Evolutionary conservation across 2,329 filamentous ascomycete genomes (phyloP), one percentile per base, ranked within the genome.

Genomic region (Herpomyces periplanetae): DNA sequence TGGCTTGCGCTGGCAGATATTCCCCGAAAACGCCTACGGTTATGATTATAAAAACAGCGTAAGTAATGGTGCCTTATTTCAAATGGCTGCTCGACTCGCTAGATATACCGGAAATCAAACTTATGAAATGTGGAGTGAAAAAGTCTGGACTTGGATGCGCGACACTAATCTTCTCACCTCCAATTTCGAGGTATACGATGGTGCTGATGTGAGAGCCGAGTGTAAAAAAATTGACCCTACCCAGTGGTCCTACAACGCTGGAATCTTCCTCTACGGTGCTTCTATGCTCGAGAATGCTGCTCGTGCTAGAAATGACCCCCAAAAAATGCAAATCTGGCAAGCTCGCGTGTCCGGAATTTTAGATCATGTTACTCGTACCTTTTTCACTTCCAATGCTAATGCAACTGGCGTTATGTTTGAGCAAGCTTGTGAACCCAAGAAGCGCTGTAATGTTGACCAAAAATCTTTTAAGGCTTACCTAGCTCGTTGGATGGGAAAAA

Each of bases 1-100:
- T 19, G 69, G 69, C 5, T 38, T 85, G 27, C 54, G 62, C 26
- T 85, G 71, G 71, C 69, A 85, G 40, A 63, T 84, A 24, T 73
- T 61, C 40, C 46, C 52, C 6, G 65, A 59, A 40, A 71, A 71
- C 39, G 51, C 26, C 11, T 32, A 46, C 22, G 66, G 66, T 3
- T 55, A 44, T 27, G 37, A 39, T 20, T 54, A 49, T 28, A 53
- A 54, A 27, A 55, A 55, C 27, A 42, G 44, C 10, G 47, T 55
- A 24, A 49, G 45, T 6, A 54, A 54, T 25, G 50, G 49, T 3
- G 48, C 42, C 13, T 43, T 54, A 23, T 52, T 54, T 33, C 47
- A 52, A 26, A 39, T 56, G 5, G 42, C 45, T 2, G 23, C 30
- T 8, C 58, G 66, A 8, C 45, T 75, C 7, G 62, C 59, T 11